Conservation (phyloP, 2,329 filamentous ascomycete genomes). For the Epichloe scottii region DNA sequence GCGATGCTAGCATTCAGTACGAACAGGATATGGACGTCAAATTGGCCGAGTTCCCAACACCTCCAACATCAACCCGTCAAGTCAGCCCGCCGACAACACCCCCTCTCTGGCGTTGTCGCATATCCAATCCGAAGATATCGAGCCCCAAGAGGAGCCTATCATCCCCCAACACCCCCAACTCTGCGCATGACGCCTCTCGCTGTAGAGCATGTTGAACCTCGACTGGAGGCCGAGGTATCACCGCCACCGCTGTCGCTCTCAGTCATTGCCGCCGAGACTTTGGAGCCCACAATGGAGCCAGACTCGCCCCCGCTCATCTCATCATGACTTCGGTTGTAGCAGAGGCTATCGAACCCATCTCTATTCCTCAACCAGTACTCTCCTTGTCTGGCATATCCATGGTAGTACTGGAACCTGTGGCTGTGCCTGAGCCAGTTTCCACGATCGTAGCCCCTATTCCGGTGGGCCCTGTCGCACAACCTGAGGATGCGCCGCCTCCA, state of each 20-base stretch:
- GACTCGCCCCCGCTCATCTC: slow-evolving; percentile 11
- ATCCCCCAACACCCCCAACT: slow-evolving; percentile 17
- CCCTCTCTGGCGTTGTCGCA: slow-evolving; percentile 28
- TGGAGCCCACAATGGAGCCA: slow-evolving; percentile 20
- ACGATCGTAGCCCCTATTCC: neutral
- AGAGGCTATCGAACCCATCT: slow-evolving; percentile 17
- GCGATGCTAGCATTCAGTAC: slow-evolving; percentile 39
- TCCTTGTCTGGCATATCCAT: slow-evolving; percentile 15
- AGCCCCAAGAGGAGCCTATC: slow-evolving; percentile 28
- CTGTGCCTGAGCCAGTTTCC: slow-evolving; percentile 12
- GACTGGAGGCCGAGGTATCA: slow-evolving; percentile 11
- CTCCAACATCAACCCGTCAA: slow-evolving; percentile 30
- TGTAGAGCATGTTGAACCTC: slow-evolving; percentile 19
- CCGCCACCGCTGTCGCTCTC: slow-evolving; percentile 19
- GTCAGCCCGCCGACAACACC: slow-evolving; percentile 19
- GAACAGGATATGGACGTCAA: slow-evolving; percentile 38
- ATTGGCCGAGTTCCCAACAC: slow-evolving; percentile 41
- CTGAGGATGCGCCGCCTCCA: slow-evolving; percentile 3
- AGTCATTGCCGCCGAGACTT: slow-evolving; percentile 18
- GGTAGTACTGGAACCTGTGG: slow-evolving; percentile 15
- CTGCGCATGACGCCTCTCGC: slow-evolving; percentile 17
- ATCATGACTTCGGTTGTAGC: slow-evolving; percentile 19
- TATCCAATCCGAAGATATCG: slow-evolving; percentile 31
- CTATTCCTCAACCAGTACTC: slow-evolving; percentile 4
- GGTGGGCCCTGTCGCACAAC: neutral